A percentile compares a stretch with the other conserved stretches of the same genome.
These are phyloP conservation scores for Wickerhamiella cacticola DNA, from an alignment of 805 yeast genomes.

Conservation along the genomic window DNA sequence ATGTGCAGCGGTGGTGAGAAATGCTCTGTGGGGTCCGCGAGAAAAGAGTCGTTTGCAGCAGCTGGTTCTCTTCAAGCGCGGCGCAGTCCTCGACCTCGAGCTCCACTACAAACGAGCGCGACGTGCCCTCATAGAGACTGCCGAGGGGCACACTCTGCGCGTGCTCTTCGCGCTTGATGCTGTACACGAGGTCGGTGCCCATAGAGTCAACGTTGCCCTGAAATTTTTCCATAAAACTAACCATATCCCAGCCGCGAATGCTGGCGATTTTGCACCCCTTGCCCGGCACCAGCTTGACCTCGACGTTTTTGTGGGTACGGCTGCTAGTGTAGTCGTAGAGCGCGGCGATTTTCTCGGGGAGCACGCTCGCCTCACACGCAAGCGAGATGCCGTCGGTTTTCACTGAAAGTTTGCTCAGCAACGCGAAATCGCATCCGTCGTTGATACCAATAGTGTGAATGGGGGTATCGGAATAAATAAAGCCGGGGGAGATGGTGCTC, in stretches of 20 bases:
- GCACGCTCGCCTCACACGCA: not conserved
- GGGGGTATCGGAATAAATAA: conserved; percentile 7
- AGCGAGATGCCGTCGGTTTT: conserved; percentile 1
- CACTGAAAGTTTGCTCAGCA: not conserved
- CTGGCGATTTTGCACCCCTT: not conserved
- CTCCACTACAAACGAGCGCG: not conserved
- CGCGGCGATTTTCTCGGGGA: not conserved
- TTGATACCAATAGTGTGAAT: conserved; percentile 7
- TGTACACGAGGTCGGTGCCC: not conserved
- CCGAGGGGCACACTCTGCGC: not conserved
- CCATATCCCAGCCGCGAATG: not conserved
- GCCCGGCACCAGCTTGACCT: not conserved
- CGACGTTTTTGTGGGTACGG: conserved; percentile 10
- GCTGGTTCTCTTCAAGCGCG: not conserved
- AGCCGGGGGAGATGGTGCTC: not conserved
- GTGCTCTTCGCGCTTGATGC: not conserved
- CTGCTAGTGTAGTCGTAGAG: not conserved
- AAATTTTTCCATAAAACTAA: not conserved
- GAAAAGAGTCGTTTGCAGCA: not conserved
- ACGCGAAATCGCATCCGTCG: not conserved
- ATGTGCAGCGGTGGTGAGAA: conserved; percentile 6
- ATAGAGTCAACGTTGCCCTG: not conserved
- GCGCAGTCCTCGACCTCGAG: conserved; percentile 7
- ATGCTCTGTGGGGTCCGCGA: conserved; percentile 8
- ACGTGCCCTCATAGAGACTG: conserved; percentile 2